These are phyloP conservation scores for Pseudopithomyces chartarum DNA, from an alignment of 2,329 filamentous ascomycete genomes.

Conservation along the genomic window DNA sequence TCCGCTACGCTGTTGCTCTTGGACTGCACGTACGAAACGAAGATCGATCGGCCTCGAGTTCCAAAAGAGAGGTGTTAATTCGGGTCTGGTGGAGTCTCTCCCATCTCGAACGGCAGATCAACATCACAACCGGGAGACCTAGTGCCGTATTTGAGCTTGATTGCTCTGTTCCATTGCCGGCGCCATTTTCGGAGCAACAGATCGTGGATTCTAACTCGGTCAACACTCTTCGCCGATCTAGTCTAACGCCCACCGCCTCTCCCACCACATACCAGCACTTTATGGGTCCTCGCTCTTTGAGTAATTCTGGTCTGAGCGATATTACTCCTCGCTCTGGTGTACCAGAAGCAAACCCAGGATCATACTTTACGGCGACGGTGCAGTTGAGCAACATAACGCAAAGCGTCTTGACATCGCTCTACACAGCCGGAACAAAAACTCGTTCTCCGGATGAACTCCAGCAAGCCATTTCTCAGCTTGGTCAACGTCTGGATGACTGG, in stretches of 20 bases:
- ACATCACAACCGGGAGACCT: slow-evolving; percentile 47
- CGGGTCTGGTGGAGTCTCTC: slow-evolving; percentile 51
- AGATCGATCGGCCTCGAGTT: slow-evolving; percentile 31
- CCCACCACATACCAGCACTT: background rate
- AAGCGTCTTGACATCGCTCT: slow-evolving; percentile 42
- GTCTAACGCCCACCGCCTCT: slow-evolving; percentile 5
- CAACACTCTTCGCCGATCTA: slow-evolving; percentile 12
- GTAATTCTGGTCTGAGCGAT: slow-evolving; percentile 3
- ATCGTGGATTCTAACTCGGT: slow-evolving; percentile 14
- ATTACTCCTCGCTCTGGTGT: slow-evolving; percentile 3
- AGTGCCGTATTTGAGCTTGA: slow-evolving; percentile 42
- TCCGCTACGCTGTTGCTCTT: slow-evolving; percentile 44
- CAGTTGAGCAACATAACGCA: slow-evolving; percentile 41
- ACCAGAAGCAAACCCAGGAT: slow-evolving; percentile 23
- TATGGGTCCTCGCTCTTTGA: slow-evolving; percentile 6
- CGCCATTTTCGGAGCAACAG: slow-evolving; percentile 26
- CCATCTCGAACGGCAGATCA: slow-evolving; percentile 46
- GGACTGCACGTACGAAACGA: slow-evolving; percentile 48
- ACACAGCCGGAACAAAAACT: slow-evolving; percentile 40
- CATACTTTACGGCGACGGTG: slow-evolving; percentile 32
- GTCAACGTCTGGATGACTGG: slow-evolving; percentile 43
- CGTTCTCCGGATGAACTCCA: slow-evolving; percentile 42
- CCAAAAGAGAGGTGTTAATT: slow-evolving; percentile 42
- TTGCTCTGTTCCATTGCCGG: slow-evolving; percentile 43
- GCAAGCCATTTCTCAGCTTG: slow-evolving; percentile 36